Percentiles rank a stretch among this genome's conserved stretches.
phyloP scores from a whole-genome alignment of 768 basidiomycete species.

The Jaapia argillacea region DNA sequence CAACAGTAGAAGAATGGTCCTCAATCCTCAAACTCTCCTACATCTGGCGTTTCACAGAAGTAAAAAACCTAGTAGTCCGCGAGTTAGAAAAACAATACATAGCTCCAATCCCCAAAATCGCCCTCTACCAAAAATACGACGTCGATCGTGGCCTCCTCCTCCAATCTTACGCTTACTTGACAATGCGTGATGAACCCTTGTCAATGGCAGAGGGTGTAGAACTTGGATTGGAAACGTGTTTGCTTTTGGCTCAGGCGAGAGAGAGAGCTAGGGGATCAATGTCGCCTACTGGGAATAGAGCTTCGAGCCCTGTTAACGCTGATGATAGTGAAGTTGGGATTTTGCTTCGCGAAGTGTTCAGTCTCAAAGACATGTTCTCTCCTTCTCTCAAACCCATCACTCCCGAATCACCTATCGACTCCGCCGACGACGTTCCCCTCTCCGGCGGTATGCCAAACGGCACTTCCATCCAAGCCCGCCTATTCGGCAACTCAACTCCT shows the following conservation, averaged over 20 bases:
- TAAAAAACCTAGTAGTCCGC: slow-evolving; percentile 27
- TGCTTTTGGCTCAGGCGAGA: slow-evolving; percentile 27
- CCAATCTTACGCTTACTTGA: slow-evolving; percentile 24
- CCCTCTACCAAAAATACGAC: slow-evolving; percentile 26
- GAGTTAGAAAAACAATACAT: slow-evolving; percentile 28
- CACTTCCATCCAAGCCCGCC: too few species aligned
- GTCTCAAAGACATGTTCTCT: not conserved
- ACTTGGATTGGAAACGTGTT: slow-evolving; percentile 27
- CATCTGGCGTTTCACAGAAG: slow-evolving; percentile 29
- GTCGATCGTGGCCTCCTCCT: slow-evolving; percentile 23
- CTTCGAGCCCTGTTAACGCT: slow-evolving; percentile 4
- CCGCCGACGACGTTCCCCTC: too few species aligned
- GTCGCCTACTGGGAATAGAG: slow-evolving; percentile 1
- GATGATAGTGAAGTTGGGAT: not conserved
- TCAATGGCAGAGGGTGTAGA: slow-evolving; percentile 28
- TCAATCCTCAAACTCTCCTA: slow-evolving; percentile 28
- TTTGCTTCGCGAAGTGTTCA: slow-evolving; percentile 4
- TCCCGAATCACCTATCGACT: too few species aligned
- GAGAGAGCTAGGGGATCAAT: slow-evolving; percentile 17
- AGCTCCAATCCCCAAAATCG: slow-evolving; percentile 25
- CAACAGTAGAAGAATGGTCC: slow-evolving; percentile 27
- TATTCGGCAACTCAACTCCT: too few species aligned
- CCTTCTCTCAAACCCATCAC: too few species aligned
- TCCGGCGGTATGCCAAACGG: too few species aligned
- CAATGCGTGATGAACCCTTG: slow-evolving; percentile 25